Evolutionary conservation across 257 asterid genomes (phyloP), one percentile per base, ranked within the genome.

Genomic region (Solanum chmielewskii): DNA sequence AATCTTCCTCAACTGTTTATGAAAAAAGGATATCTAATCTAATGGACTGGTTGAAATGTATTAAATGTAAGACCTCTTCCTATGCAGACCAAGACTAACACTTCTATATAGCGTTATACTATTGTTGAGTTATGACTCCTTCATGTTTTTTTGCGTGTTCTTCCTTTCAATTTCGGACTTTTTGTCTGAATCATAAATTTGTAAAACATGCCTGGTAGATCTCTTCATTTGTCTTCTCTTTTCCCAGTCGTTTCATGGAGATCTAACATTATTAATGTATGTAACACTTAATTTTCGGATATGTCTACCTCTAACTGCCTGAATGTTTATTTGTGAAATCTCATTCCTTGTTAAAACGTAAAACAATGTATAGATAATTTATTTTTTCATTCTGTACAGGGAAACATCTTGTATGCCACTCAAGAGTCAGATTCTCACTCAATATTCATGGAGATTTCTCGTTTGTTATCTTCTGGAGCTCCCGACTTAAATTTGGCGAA

Each of bases 401-500:
- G 89, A 25, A 91, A 89, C 89, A 90, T 90, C 85, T 86, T 97
- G 85, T 96, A 93, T 90, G 93, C 94, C 89, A 90, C 94, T 90
- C 92, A 73, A 74, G 94, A 90, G 82, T 90, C 96, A 31, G 96
- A 95, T 90, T 86, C 95, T 35, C 99, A 96, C 90, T 86, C 98
- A 44, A 75, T 96, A 84, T 97, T 93, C 87, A 77, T 95, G 89
- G 98, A 97, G 91, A 86, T 97, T 56, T 96, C 99, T 80, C 87
- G 93, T 87, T 88, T 96, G 29, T 92, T 97, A 29, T 90, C 87
- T 56, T 86, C 88, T 60, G 98, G 93, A 84, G 76, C 90, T 89
- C 94, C 95, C 0, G 92, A 95, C 66, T 86, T 97, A 93, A 97
- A 93, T 83, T 90, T 97, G 41, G 99, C 99, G 21, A 97, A 97